A percentile compares a stretch with the other conserved stretches of the same genome.
phyloP scores from a whole-genome alignment of 192 early-diverging fungal species.

The Podila epigama region DNA sequence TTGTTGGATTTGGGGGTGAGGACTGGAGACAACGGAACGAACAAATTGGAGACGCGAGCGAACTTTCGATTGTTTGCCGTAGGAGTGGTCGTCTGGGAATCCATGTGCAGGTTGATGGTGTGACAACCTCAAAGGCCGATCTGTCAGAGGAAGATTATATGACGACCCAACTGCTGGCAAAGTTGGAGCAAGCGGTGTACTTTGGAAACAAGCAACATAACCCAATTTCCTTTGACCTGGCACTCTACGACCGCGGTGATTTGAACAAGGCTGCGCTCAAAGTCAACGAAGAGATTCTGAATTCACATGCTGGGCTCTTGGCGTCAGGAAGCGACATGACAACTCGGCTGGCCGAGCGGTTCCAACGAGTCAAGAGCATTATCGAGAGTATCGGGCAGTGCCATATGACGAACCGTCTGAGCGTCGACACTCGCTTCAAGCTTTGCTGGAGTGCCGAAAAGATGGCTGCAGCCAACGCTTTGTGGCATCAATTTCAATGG shows the following conservation, averaged over 20 bases:
- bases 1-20: constrained; percentile 39
- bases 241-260: constrained; percentile 35
- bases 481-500: constrained; percentile 45
- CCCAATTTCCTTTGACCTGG: constrained; percentile 47
- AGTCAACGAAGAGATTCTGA: constrained; percentile 37
- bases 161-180: constrained; percentile 34
- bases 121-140: not conserved
- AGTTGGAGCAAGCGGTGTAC: constrained; percentile 48
- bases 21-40: constrained; percentile 40
- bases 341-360: constrained; percentile 15
- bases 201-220: constrained; percentile 41
- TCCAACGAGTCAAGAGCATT: constrained; percentile 20
- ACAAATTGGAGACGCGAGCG: constrained; percentile 15
- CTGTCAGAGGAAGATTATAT: constrained; percentile 7
- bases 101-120: constrained; percentile 18
- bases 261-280: constrained; percentile 42
- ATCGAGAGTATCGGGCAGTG: constrained; percentile 33
- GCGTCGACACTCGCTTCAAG: constrained; percentile 40
- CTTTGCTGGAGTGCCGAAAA: constrained; percentile 48
- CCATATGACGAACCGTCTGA: constrained; percentile 27
- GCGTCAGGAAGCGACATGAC: constrained; percentile 22
- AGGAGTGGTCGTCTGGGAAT: constrained; percentile 40
- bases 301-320: constrained; percentile 29
- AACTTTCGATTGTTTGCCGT: constrained; percentile 30
- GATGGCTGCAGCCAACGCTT: constrained; percentile 28